Evolutionary conservation across 2,329 filamentous ascomycete species (phyloP).

Genomic region (Ploettnerulaceae sp.): DNA sequence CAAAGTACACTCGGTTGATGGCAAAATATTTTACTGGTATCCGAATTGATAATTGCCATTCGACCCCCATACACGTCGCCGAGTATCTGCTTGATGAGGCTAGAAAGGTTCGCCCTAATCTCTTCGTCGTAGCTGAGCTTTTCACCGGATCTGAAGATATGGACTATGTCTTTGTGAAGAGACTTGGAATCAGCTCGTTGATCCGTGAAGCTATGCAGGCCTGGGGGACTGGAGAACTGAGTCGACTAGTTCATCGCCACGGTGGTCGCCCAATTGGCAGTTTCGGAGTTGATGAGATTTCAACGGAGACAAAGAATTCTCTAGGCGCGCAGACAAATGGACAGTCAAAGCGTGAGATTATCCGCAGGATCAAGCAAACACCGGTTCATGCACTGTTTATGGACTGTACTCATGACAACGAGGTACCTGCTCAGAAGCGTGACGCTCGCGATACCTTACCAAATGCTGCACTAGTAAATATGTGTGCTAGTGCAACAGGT

Average conservation of each 20-base stretch:
- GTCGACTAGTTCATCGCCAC: constrained; percentile 86
- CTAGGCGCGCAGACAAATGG: constrained; percentile 31
- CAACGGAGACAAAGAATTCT: constrained; percentile 49
- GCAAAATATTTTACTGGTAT: constrained; percentile 94
- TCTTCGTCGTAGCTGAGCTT: constrained; percentile 90
- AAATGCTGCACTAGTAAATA: constrained; percentile 87
- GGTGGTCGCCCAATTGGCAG: constrained; percentile 93
- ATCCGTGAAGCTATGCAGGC: constrained; percentile 98
- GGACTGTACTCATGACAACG: constrained; percentile 99
- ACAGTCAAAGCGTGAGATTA: constrained; percentile 41
- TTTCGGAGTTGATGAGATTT: constrained; percentile 88
- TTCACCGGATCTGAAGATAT: constrained; percentile 95
- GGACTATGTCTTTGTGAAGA: constrained; percentile 93
- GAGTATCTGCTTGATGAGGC: constrained; percentile 94
- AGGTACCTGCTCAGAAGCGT: constrained; percentile 90
- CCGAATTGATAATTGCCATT: constrained; percentile 97
- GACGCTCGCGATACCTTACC: constrained; percentile 91
- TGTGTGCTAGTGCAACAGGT: constrained; percentile 91
- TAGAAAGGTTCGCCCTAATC: constrained; percentile 76
- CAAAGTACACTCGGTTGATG: constrained; percentile 82
- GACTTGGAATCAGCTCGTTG: constrained; percentile 82
- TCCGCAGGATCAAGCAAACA: constrained; percentile 78
- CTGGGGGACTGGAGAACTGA: constrained; percentile 91
- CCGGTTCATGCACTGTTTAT: constrained; percentile 94
- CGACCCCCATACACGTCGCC: constrained; percentile 88